Evolutionary conservation across 768 basidiomycete species (phyloP), one percentile per base, ranked within the genome.

Genomic region (Leccinum longicurvipes): DNA sequence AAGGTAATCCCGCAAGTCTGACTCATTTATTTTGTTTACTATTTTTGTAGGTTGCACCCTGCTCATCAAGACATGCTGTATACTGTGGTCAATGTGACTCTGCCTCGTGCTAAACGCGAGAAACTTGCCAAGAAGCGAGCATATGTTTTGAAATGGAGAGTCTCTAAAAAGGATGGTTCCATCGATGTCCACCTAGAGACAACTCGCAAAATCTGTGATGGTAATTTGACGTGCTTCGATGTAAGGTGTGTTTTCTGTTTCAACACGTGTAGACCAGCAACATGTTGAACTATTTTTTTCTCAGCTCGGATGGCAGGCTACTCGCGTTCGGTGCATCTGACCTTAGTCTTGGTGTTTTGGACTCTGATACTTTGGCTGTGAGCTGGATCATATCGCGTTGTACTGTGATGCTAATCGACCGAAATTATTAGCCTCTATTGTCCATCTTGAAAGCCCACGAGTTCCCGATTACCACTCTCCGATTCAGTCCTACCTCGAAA

Each of bases 361-460:
- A 98, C 68, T 79, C 92, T 3, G 76, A 74, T 51, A 91, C 85
- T 2, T 73, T 98, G 23, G 78, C 81, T 53, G 97, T 98, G 69
- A 65, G 86, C 27, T 36, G 52, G 23, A 58, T 49, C 25, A 12
- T 24, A 11, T 21, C 2, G 23, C 24, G 17, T 25, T 50, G 15
- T 25, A 23, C 12, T 15, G 24, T 47, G 45, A 42, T n/a, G 41
- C 45, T 57, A 17, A 66, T 24, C 8, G 3, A 12, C 14, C 4
- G 36, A 57, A 49, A 41, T 42, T 28, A 21, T 62, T n/a, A 98
- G 95, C 95, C 94, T 1, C 69, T 93, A 12, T 73, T 92, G 28
- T 86, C 86, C 19, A 97, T 99, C 58, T 76, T 98, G 55, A 91
- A 91, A 72, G 91, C 97, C 0, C 96, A 98, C 71, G 93, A 95